Base-by-base conservation (phyloP, 768 basidiomycete genomes). In the Phylloporus sp. region DNA sequence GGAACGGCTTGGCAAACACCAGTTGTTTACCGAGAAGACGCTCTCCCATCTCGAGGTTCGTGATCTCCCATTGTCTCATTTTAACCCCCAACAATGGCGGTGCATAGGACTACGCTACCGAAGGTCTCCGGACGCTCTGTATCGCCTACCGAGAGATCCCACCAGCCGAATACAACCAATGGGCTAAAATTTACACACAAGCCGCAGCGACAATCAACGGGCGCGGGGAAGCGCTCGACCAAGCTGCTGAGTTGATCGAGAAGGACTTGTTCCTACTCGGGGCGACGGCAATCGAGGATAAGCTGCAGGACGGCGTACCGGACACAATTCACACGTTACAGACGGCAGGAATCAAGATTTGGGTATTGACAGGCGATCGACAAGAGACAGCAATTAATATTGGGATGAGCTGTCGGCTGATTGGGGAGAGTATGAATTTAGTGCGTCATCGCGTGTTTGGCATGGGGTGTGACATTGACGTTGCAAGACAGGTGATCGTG, bases 351-450 rank as follows among this genome's bases (percentile, higher is more conserved):
- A 97, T 99, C 72, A 99, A 98, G 86, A 85, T 99, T 16, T 99
- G 97, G 97, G 95, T 99, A 8, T 73, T 99, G 45, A 99, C 97
- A 2, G 97, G 97, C 1, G 97, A 99, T 69, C 77, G 97, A 58
- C 97, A 99, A 73, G 97, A 99, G 71, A 99, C 97, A 2, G 97
- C 97, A 15, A 97, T 99, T 71, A 99, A 99, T 63, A 98, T 99
- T 57, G 97, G 97, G 47, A 86, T 98, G 80, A 95, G 94, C 2
- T 98, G 97, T 73, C 81, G 93, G 56, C 70, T 99, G 61, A 98
- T 99, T 45, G 92, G 93, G 6, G 97, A 99, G 72, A 94, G 91
- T 9, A 99, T 98, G 97, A 97, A 97, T 66, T 60, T 99, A 75
- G 95, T 94, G 57, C 28, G 31, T 29, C 26, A 29, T 28, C 32